Percentiles rank a stretch among this genome's conserved stretches.
phyloP scores from a whole-genome alignment of 352 stramenopile genomes.

The Peronospora farinosa region DNA sequence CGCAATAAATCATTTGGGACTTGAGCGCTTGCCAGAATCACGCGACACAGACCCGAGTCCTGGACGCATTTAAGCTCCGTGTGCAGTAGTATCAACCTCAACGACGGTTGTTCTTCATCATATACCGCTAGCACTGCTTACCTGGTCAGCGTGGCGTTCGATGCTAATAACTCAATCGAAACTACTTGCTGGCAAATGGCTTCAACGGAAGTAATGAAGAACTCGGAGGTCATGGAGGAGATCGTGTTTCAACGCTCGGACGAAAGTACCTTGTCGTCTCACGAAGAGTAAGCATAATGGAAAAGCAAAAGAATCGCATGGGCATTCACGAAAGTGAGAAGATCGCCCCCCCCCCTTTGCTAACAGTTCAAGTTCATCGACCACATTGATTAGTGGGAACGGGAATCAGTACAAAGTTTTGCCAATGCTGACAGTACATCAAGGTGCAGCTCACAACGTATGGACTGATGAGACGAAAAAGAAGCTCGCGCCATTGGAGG shows the following conservation, averaged over 20 bases:
- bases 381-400: too few relatives aligned
- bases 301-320: too few relatives aligned
- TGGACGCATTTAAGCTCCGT: conserved; percentile 81
- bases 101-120: conserved; percentile 87
- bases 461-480: too few relatives aligned
- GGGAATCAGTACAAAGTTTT: too few relatives aligned
- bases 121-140: conserved; percentile 60
- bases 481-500: too few relatives aligned
- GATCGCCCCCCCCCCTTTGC: too few relatives aligned
- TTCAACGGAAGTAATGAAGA: conserved; percentile 20
- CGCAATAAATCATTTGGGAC: conserved; percentile 88
- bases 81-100: conserved; percentile 96
- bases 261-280: conserved; percentile 24
- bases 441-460: too few relatives aligned
- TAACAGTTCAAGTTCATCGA: too few relatives aligned
- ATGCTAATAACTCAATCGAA: conserved; percentile 79
- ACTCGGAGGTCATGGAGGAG: too few relatives aligned
- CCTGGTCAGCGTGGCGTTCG: conserved; percentile 63
- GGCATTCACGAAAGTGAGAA: too few relatives aligned
- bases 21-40: conserved; percentile 73
- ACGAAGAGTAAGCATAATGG: too few relatives aligned
- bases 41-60: conserved; percentile 88
- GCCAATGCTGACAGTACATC: too few relatives aligned
- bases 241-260: conserved; percentile 55
- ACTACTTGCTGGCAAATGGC: conserved; percentile 19